phyloP scores from a whole-genome alignment of 371 early-diverging fungal species.

The Mortierella sp. region DNA sequence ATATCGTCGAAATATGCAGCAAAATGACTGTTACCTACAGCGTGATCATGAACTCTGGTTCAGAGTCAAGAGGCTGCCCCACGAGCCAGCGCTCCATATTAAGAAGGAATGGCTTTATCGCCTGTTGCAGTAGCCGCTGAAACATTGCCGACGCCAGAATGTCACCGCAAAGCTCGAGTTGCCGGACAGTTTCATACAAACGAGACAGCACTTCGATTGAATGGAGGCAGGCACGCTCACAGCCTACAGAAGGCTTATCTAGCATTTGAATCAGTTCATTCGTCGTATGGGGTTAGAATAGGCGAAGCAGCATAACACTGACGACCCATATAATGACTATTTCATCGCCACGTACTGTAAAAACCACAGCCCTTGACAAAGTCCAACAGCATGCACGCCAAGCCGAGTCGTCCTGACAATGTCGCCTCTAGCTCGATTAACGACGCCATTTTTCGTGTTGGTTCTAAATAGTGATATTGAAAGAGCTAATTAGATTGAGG shows the following conservation, averaged over 20 bases:
- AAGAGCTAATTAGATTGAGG: neutral
- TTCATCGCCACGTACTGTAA: slow-evolving; percentile 22
- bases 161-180: slow-evolving; percentile 30
- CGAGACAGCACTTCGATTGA: slow-evolving; percentile 29
- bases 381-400: slow-evolving; percentile 9
- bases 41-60: slow-evolving; percentile 35
- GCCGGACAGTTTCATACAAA: slow-evolving; percentile 20
- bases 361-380: slow-evolving; percentile 28
- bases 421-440: slow-evolving; percentile 31
- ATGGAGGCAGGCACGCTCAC: slow-evolving; percentile 23
- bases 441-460: slow-evolving; percentile 24
- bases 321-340: too few species aligned
- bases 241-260: neutral
- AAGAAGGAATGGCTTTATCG: slow-evolving; percentile 37
- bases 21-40: slow-evolving; percentile 14
- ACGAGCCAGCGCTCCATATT: slow-evolving; percentile 48
- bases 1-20: neutral
- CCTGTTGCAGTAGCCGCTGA: slow-evolving; percentile 31
- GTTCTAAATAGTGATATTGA: neutral
- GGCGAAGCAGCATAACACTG: too few species aligned
- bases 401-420: slow-evolving; percentile 4
- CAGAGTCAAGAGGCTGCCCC: slow-evolving; percentile 31
- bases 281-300: neutral
- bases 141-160: slow-evolving; percentile 11
- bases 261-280: neutral